Percentiles rank a stretch among this genome's conserved stretches.
Evolutionary conservation across 2,329 filamentous ascomycete genomes (phyloP).

Genomic region (Cladophialophora carrionii): DNA sequence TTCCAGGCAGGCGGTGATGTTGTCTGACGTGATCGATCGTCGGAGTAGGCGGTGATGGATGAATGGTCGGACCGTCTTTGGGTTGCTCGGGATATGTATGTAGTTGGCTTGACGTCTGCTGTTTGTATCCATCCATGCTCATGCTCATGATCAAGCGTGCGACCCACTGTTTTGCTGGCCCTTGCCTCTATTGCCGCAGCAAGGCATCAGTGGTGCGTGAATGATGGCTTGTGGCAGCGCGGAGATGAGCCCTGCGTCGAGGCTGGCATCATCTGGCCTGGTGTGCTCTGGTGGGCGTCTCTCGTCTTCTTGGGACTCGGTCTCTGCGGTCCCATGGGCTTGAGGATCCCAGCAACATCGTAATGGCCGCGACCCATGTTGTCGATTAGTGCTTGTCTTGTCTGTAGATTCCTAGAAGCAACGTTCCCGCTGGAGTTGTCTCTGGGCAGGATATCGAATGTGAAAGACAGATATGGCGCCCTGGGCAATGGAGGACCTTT

Average conservation of each 20-base stretch:
- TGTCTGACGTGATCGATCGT: conserved; percentile 7
- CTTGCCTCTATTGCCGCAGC: background rate
- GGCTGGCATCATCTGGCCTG: conserved; percentile 2
- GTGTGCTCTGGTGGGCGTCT: conserved; percentile 1
- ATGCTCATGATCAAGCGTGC: background rate
- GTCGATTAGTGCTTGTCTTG: conserved; percentile 25
- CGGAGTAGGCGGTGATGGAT: background rate
- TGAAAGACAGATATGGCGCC: background rate
- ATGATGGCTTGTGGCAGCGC: conserved; percentile 1
- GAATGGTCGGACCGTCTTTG: background rate
- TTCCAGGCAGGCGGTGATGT: background rate
- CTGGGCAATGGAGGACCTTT: conserved; percentile 9
- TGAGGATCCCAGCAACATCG: conserved; percentile 37
- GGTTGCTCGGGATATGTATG: background rate
- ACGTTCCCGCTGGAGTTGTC: background rate
- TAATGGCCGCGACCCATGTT: conserved; percentile 38
- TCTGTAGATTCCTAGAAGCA: background rate
- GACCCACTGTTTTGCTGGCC: background rate
- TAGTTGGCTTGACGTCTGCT: background rate
- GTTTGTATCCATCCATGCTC: background rate
- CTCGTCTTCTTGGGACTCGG: conserved; percentile 27
- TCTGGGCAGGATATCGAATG: background rate
- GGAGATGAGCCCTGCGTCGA: background rate
- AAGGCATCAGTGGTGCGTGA: conserved; percentile 4
- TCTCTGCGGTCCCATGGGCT: conserved; percentile 36